Base-by-base conservation (phyloP, 2,329 filamentous ascomycete genomes). In the Penicillium nordicum region DNA sequence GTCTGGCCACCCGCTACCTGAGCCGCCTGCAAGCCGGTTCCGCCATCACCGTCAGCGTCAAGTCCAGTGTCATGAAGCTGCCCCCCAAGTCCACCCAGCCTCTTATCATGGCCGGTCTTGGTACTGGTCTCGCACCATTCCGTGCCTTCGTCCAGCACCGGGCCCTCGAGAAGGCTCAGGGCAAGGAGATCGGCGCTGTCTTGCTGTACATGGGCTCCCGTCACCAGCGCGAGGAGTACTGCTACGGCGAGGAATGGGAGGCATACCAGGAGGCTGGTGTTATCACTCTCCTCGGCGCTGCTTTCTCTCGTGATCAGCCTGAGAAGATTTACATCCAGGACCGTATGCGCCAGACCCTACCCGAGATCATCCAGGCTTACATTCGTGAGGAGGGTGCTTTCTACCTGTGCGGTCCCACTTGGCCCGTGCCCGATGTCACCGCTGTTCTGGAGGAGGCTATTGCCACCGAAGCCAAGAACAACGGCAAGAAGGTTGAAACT, bases 301-400 rank as follows among this genome's bases (percentile, higher is more conserved):
- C 94, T 42, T 99, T 99, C 82, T 96, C 90, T 57, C 88, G 94
- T 72, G 94, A 99, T 73, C 94, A 99, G 82, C 89, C 90, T 16
- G 83, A 97, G 80, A 99, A 99, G 86, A 96, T 99, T 63, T 99
- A 99, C 78, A 99, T 99, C 71, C 94, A 99, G 80, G 94, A 99
- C 74, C 86, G 92, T 64, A 99, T 99, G 94, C 83, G 94, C 56
- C 83, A 97, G 83, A 91, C 88, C 0, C 78, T 97, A 57, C 78
- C 80, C 43, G 87, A 94, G 60, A 95, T 99, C 62, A 83, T 91
- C 57, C 80, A 92, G 76, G 89, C 92, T 0, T 97, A 97, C 74
- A 85, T 97, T 63, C 80, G 87, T 69, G 85, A 97, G 64, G 88
- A 94, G 67, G 94, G 94, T 55, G 88, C 88, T 34, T 99, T 99